These are phyloP conservation scores for Claviceps cyperi DNA, from an alignment of 2,329 filamentous ascomycete genomes.

Conservation along the genomic window DNA sequence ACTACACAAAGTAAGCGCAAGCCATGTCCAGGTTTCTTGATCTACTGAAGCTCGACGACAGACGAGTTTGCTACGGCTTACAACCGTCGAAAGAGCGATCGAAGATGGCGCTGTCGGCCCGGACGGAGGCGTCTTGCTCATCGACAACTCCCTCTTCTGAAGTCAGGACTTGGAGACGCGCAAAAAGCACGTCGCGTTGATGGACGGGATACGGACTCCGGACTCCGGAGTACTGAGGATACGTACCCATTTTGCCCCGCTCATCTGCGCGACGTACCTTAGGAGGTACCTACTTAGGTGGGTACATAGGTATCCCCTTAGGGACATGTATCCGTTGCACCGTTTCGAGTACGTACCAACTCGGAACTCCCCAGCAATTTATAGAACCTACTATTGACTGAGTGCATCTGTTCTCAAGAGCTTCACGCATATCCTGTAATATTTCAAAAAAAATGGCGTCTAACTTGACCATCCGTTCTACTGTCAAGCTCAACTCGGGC, in stretches of 20 bases:
- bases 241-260: too few relatives aligned
- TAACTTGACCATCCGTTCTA: conserved; percentile 30
- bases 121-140: conserved; percentile 69
- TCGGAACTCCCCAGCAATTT: too few relatives aligned
- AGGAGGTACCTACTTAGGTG: too few relatives aligned
- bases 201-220: conserved; percentile 78
- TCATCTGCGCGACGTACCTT: too few relatives aligned
- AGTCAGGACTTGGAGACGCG: conserved; percentile 64
- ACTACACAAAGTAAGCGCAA: conserved; percentile 70
- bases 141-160: conserved; percentile 79
- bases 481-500: conserved; percentile 39
- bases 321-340: too few relatives aligned
- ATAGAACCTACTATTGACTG: too few relatives aligned
- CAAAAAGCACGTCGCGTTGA: conserved; percentile 67
- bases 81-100: conserved; percentile 69
- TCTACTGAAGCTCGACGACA: conserved; percentile 68
- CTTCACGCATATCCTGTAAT: not conserved
- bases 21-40: conserved; percentile 76
- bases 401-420: too few relatives aligned
- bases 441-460: conserved; percentile 29
- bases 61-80: conserved; percentile 78
- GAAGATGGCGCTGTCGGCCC: conserved; percentile 77
- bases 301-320: too few relatives aligned
- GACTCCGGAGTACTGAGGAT: too few relatives aligned
- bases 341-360: too few relatives aligned